Conservation (phyloP, 305 asterid species). For the Ruellia speciosa region DNA sequence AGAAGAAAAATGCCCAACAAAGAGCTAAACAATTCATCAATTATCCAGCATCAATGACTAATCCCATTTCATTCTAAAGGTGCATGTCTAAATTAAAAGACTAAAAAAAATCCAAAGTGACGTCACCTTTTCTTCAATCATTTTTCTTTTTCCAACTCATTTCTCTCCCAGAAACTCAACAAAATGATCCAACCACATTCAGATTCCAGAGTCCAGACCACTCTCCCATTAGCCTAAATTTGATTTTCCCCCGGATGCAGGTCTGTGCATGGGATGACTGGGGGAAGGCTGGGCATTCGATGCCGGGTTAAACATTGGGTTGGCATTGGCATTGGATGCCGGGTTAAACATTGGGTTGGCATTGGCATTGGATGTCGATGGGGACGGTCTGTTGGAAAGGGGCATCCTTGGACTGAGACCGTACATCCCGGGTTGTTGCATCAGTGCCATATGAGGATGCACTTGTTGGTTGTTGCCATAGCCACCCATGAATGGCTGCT, state of each 20-base stretch:
- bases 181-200: conserved; percentile 21
- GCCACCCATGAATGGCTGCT: conserved; percentile 51
- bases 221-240: conserved; percentile 41
- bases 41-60: neutral
- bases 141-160: conserved; percentile 22
- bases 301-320: conserved; percentile 36
- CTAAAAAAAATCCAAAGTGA: conserved; percentile 20
- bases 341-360: conserved; percentile 34
- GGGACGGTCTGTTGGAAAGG: conserved; percentile 56
- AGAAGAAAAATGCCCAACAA: too few relatives aligned
- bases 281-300: conserved; percentile 50
- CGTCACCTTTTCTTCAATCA: conserved; percentile 19
- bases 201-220: conserved; percentile 12
- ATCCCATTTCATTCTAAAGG: neutral
- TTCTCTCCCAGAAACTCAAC: conserved; percentile 15
- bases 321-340: conserved; percentile 33
- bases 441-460: conserved; percentile 56
- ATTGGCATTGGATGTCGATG: conserved; percentile 38
- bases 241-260: conserved; percentile 60
- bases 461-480: conserved; percentile 51
- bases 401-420: conserved; percentile 72
- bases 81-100: neutral
- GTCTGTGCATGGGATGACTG: conserved; percentile 57
- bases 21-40: too few relatives aligned
- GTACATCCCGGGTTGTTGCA: conserved; percentile 61